These are phyloP conservation scores for Lipomyces oligophaga DNA, from an alignment of 805 yeast species.

Conservation along the genomic window DNA sequence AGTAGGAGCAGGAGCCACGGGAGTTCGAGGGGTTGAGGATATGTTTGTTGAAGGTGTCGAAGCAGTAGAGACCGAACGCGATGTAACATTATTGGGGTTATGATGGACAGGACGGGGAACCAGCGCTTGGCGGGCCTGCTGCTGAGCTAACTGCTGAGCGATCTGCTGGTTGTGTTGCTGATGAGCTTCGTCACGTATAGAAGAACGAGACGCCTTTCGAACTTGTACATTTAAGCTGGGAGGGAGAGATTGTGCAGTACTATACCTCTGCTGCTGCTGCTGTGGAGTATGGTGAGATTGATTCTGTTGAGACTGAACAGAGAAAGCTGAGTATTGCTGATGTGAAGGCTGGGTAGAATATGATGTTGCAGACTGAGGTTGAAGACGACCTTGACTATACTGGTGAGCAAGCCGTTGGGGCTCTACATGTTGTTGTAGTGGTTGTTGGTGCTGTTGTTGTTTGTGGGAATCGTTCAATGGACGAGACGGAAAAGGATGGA, in stretches of 20 bases:
- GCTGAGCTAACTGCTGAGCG: background rate
- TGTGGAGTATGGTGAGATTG: background rate
- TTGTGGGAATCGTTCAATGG: constrained; percentile 4
- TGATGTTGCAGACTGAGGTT: background rate
- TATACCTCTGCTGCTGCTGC: constrained; percentile 1
- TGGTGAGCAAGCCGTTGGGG: constrained; percentile 1
- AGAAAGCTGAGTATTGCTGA: too few species aligned
- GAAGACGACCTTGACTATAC: background rate
- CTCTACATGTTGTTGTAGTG: background rate
- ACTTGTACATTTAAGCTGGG: too few species aligned
- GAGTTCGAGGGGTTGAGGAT: background rate
- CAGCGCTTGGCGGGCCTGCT: background rate
- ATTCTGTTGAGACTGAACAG: too few species aligned
- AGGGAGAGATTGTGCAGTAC: too few species aligned
- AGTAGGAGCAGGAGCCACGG: too few species aligned
- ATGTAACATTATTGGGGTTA: background rate
- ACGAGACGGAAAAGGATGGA: constrained; percentile 25
- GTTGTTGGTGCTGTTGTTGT: constrained; percentile 5
- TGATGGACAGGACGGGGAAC: too few species aligned
- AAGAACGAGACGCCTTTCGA: too few species aligned
- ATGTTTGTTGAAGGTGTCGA: background rate
- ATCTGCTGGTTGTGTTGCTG: background rate
- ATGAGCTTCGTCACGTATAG: too few species aligned
- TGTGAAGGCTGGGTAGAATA: background rate
- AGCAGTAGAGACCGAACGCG: constrained; percentile 1